Conservation (phyloP, 106 monocot species). For the Allium fistulosum region DNA sequence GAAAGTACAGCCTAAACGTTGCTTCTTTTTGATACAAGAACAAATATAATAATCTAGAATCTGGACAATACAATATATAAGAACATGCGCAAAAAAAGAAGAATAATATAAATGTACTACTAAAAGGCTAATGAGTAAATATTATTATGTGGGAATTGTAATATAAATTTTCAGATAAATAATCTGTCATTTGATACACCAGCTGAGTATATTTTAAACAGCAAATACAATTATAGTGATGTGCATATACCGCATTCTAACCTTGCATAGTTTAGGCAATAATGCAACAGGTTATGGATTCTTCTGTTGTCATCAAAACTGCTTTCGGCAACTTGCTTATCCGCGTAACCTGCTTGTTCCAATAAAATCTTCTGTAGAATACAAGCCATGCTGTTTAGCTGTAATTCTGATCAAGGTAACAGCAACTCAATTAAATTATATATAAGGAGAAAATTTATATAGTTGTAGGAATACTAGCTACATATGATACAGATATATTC, state of each 20-base stretch:
- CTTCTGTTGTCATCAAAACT: slow-evolving; percentile 10
- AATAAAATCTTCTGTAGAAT: slow-evolving; percentile 40
- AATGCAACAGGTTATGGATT: slow-evolving; percentile 28
- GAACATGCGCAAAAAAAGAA: too few species aligned
- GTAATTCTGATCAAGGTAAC: slow-evolving; percentile 12
- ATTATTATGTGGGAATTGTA: too few species aligned
- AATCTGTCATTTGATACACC: too few species aligned
- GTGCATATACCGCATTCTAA: background rate
- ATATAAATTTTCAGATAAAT: too few species aligned
- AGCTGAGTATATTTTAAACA: too few species aligned
- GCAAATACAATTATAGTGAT: too few species aligned
- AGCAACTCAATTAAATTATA: slow-evolving; percentile 5
- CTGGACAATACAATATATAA: too few species aligned
- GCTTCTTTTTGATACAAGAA: too few species aligned
- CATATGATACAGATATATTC: background rate
- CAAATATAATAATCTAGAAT: too few species aligned
- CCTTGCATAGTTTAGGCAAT: slow-evolving; percentile 30
- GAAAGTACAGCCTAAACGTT: too few species aligned
- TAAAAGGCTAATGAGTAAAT: too few species aligned
- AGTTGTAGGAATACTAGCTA: background rate
- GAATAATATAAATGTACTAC: too few species aligned
- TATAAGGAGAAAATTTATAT: background rate
- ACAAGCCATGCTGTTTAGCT: slow-evolving; percentile 49
- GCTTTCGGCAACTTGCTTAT: background rate
- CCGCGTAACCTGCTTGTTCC: background rate